Conservation (phyloP, 1,284 basidiomycete species). For the Pascua sp. region DNA sequence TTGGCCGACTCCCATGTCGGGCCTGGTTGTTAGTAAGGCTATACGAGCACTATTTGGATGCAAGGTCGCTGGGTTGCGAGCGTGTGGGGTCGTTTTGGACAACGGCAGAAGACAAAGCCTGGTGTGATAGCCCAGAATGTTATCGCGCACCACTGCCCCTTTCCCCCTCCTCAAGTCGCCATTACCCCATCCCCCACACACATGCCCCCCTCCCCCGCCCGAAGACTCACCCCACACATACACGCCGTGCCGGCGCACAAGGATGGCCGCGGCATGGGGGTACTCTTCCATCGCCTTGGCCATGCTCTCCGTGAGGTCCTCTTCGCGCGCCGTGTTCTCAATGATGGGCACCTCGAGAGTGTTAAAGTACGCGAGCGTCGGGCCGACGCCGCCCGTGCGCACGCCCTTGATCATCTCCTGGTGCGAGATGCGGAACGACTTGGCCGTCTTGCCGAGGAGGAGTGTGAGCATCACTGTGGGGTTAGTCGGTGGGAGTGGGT, state of each 20-base stretch:
- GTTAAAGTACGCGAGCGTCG: constrained; percentile 72
- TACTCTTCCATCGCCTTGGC: constrained; percentile 67
- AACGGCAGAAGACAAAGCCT: too few species aligned
- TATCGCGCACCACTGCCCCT: not conserved
- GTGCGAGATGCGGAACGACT: constrained; percentile 68
- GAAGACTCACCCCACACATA: constrained; percentile 72
- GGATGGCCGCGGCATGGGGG: constrained; percentile 71
- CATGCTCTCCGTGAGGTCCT: constrained; percentile 81
- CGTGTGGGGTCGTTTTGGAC: too few species aligned
- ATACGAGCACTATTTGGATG: too few species aligned
- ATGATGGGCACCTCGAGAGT: constrained; percentile 82
- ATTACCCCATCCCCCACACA: not conserved
- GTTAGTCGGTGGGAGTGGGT: not conserved
- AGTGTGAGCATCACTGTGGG: constrained; percentile 69
- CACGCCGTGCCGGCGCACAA: constrained; percentile 76
- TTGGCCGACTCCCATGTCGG: constrained; percentile 82
- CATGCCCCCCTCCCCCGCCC: too few species aligned
- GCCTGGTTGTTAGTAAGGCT: constrained; percentile 51
- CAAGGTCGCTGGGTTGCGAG: too few species aligned
- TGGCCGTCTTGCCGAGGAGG: constrained; percentile 59
- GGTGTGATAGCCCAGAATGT: too few species aligned
- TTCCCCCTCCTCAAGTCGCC: not conserved
- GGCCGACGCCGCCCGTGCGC: constrained; percentile 66
- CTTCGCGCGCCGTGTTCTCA: constrained; percentile 80
- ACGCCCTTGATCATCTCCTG: constrained; percentile 88